These are phyloP conservation scores for Colletotrichum magnum DNA, from an alignment of 2,329 filamentous ascomycete species.

Conservation along the genomic window DNA sequence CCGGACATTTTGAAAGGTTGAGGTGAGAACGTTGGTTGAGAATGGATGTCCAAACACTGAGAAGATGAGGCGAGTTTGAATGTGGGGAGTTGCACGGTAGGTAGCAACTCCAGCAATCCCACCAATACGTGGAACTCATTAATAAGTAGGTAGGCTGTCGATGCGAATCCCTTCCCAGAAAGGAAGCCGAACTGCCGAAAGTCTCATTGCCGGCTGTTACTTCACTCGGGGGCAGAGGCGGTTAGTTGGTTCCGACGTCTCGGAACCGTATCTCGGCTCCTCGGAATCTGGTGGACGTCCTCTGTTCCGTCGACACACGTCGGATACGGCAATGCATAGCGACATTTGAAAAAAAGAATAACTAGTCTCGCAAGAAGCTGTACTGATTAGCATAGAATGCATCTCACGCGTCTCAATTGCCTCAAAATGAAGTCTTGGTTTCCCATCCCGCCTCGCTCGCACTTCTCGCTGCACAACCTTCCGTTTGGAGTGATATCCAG, in stretches of 20 bases:
- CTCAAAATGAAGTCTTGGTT: conserved; percentile 40
- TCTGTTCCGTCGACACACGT: too few relatives aligned
- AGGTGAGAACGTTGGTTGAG: neutral
- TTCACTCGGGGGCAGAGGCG: neutral
- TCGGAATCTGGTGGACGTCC: conserved; percentile 8
- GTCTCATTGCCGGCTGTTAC: neutral
- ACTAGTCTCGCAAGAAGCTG: neutral
- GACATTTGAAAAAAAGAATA: neutral
- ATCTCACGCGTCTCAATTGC: neutral
- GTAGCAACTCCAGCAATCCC: too few relatives aligned
- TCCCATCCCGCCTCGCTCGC: conserved; percentile 28
- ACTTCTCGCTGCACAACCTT: conserved; percentile 80
- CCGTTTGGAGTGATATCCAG: conserved; percentile 83
- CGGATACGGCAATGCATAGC: too few relatives aligned
- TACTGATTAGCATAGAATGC: neutral
- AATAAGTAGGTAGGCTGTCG: too few relatives aligned
- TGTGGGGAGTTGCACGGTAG: too few relatives aligned
- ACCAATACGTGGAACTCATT: too few relatives aligned
- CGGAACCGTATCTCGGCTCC: conserved; percentile 22
- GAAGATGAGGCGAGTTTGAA: too few relatives aligned
- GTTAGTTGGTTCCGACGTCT: neutral
- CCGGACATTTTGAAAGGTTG: conserved; percentile 17
- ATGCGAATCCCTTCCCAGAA: too few relatives aligned
- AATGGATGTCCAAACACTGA: neutral
- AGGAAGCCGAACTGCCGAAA: neutral